Base-by-base conservation (phyloP, 2,329 filamentous ascomycete species). In the Sporothrix pallida region DNA sequence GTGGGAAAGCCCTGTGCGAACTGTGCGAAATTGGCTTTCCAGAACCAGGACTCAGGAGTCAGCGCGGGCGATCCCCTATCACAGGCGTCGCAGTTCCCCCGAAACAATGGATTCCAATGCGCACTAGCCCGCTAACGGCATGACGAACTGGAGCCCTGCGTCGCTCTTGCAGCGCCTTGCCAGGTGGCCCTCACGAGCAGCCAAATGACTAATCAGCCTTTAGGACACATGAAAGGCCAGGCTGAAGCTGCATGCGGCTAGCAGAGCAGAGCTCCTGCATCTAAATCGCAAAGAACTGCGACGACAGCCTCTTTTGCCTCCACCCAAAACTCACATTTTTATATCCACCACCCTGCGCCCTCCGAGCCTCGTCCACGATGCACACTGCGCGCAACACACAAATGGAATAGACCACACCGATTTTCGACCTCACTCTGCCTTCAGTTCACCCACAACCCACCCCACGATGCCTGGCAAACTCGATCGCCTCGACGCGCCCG, bases 401-500 rank as follows among this genome's bases (percentile, higher is more conserved):
- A n/a, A 70, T 54, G 26, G 67, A 54, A 70, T 44, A 54, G 48
- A 37, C 23, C 46, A 37, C 15, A n/a, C 23, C 20, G 20, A 37
- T 26, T 23, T 52, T 26, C 52, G 23, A 54, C 23, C 23, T n/a
- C 15, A 26, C 10, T 8, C 12, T 23, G 9, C 46, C 37, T 52
- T 42, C 44, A 1, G 10, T 46, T 20, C 20, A 6, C 37, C 3
- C 15, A n/a, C 8, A 20, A 15, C 6, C 44, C 63, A n/a, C 12
- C 7, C 17, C 31, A 42, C 68, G 10, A 76, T 76, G 75, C 44
- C 46, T 17, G 37, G 62, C 67, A 76, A 76, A 74, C 85, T 89
- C 78, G 79, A 80, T 69, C 85, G 86, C 75, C 88, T 91, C 76
- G 84, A 86, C 70, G 85, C 87, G 77, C 90, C 90, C 31, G 92